Conservation (phyloP, 1,284 basidiomycete genomes). For the Crocinoboletus sp. region DNA sequence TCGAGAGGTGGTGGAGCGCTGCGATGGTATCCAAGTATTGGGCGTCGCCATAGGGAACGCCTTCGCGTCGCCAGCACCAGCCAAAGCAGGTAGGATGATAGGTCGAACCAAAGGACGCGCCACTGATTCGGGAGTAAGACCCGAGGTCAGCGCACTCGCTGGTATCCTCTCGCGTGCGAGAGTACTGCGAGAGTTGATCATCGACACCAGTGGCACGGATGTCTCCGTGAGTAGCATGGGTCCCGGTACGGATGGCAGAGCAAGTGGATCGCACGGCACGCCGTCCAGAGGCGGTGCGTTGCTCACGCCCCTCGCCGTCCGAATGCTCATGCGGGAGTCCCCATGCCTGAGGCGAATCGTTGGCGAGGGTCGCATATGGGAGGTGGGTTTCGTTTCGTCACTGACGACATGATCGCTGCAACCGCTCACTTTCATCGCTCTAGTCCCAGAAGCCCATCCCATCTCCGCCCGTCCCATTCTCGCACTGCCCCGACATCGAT, state of each 20-base stretch:
- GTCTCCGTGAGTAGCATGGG: not conserved
- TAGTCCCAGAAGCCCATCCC: slow-evolving; percentile 18
- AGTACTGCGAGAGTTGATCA: slow-evolving; percentile 14
- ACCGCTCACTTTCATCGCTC: not conserved
- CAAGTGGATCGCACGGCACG: not conserved
- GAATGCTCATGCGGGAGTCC: slow-evolving; percentile 24
- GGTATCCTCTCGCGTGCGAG: slow-evolving; percentile 17
- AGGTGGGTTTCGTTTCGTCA: slow-evolving; percentile 35
- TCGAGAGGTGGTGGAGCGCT: slow-evolving; percentile 21
- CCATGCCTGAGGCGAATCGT: slow-evolving; percentile 38
- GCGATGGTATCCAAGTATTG: slow-evolving; percentile 13
- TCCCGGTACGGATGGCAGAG: not conserved
- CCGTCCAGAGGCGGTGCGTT: slow-evolving; percentile 1
- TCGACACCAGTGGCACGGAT: slow-evolving; percentile 13
- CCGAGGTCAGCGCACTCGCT: slow-evolving; percentile 14
- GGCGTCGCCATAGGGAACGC: slow-evolving; percentile 19
- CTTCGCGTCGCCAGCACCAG: slow-evolving; percentile 6
- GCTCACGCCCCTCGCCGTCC: slow-evolving; percentile 16
- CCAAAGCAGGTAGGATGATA: not conserved
- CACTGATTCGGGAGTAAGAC: not conserved
- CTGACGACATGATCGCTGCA: not conserved
- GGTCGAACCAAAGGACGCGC: not conserved
- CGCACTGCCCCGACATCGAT: slow-evolving; percentile 12
- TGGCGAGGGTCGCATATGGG: slow-evolving; percentile 55
- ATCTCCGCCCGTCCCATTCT: slow-evolving; percentile 7